Base-by-base conservation (phyloP, 2,329 filamentous ascomycete genomes). In the Curvularia sp. region DNA sequence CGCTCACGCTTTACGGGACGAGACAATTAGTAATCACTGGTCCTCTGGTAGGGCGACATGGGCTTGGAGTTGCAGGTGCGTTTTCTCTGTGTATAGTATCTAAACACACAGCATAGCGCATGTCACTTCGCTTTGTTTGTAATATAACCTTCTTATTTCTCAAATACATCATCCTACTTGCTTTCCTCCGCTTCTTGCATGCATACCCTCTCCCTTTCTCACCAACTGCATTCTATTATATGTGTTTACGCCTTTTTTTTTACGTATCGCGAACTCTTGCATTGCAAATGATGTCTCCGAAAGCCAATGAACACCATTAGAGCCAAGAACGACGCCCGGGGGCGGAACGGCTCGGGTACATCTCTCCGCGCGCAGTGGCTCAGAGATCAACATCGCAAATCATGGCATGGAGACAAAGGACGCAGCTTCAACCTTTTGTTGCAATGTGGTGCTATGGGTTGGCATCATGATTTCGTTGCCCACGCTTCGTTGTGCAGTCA, bases 1-100 rank as follows among this genome's bases (percentile, higher is more conserved):
- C 47, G 71, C 72, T 76, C 68, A 71, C 66, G 70, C 74, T 65
- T 47, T 53, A 64, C 36, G 43, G 49, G 48, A 53, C 10, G 38
- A 63, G 18, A 13, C 43, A 46, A 46, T 7, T 54, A 58, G 41
- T 57, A 54, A 62, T 60, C 48, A 50, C 34, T 41, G 28, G 49
- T 30, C 54, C 45, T 51, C 55, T 60, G 55, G 57, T 30, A 63
- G 28, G 53, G 45, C 55, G 47, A 55, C 39, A 63, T 48, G 52
- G 55, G 59, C 42, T 63, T 42, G 66, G 64, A 64, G 63, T 61
- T 49, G 57, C 49, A 49, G 59, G 66, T 60, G 47, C 45, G 53
- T 63, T 62, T 55, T 49, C 18, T 43, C 53, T 54, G 47, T 53
- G 47, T 62, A 60, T 23, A 56, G 15, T 41, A 57, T 55, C 34